Conservation (phyloP, 2,329 filamentous ascomycete species). For the Exophiala alcalophila region DNA sequence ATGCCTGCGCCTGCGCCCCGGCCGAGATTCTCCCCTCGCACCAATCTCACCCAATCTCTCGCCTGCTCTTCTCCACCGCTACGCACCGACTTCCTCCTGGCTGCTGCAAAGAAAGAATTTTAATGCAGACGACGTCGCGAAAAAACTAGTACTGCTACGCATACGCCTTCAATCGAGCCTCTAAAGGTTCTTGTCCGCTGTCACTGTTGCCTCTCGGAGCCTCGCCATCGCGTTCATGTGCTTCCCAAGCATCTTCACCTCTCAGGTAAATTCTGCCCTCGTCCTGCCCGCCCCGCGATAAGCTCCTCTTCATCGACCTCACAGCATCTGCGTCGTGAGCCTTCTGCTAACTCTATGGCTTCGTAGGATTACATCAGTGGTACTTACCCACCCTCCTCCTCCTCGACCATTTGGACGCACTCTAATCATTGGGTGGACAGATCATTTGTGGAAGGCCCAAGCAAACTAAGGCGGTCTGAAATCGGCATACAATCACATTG, state of each 20-base stretch:
- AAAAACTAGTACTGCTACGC: slow-evolving; percentile 12
- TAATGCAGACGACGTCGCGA: slow-evolving; percentile 13
- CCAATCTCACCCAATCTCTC: slow-evolving; percentile 14
- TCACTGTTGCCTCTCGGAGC: slow-evolving; percentile 13
- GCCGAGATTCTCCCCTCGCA: slow-evolving; percentile 4
- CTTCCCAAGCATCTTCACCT: slow-evolving; percentile 78
- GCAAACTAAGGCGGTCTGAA: slow-evolving; percentile 53
- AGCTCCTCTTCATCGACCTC: slow-evolving; percentile 22
- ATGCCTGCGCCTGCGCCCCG: slow-evolving; percentile 8
- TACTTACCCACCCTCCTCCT: slow-evolving; percentile 37
- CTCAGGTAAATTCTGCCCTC: slow-evolving; percentile 61
- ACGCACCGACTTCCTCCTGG: slow-evolving; percentile 12
- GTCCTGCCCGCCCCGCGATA: slow-evolving; percentile 24
- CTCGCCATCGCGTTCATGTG: slow-evolving; percentile 54
- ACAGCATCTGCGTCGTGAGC: slow-evolving; percentile 10
- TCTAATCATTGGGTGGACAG: slow-evolving; percentile 38
- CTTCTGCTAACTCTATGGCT: slow-evolving; percentile 36
- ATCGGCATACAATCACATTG: slow-evolving; percentile 29
- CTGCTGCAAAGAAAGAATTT: slow-evolving; percentile 18
- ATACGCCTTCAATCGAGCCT: slow-evolving; percentile 10
- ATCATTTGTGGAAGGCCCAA: slow-evolving; percentile 68
- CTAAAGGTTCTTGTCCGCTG: slow-evolving; percentile 9
- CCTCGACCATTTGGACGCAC: slow-evolving; percentile 3
- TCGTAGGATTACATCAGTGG: slow-evolving; percentile 63
- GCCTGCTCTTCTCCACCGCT: slow-evolving; percentile 16